These are phyloP conservation scores for Tripidium arundinaceum DNA, from an alignment of 202 grass and related monocot species.

Conservation along the genomic window DNA sequence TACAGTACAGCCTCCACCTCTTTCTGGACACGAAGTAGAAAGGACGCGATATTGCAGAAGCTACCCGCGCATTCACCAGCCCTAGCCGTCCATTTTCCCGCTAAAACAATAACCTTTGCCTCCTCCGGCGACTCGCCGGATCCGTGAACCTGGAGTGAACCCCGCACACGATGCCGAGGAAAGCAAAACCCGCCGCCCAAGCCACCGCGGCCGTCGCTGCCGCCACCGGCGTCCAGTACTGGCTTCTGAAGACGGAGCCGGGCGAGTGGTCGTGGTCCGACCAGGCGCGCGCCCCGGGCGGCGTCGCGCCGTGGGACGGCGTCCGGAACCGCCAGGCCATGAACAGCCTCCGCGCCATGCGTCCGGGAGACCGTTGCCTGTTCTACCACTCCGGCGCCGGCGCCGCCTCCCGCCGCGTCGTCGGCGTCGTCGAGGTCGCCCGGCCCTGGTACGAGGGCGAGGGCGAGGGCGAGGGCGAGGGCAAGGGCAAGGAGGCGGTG, in stretches of 20 bases:
- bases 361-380: conserved; percentile 52
- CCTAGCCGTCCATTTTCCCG: conserved; percentile 21
- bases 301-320: conserved; percentile 78
- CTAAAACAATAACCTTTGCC: conserved; percentile 15
- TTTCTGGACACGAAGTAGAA: neutral
- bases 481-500: neutral
- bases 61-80: conserved; percentile 12
- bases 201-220: neutral
- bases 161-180: conserved; percentile 34
- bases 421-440: conserved; percentile 65
- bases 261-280: conserved; percentile 90
- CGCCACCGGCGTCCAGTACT: conserved; percentile 20
- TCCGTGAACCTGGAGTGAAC: neutral
- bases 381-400: conserved; percentile 81
- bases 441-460: conserved; percentile 53
- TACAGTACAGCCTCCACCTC: neutral
- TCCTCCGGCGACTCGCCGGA: conserved; percentile 16
- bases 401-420: conserved; percentile 44
- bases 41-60: neutral
- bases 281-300: conserved; percentile 54
- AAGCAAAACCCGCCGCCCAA: neutral
- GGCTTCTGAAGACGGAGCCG: conserved; percentile 87
- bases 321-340: conserved; percentile 79
- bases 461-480: too few species aligned
- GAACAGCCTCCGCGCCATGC: conserved; percentile 73